These are phyloP conservation scores for Striga hermonthica DNA, from an alignment of 305 asterid genomes.

Conservation along the genomic window DNA sequence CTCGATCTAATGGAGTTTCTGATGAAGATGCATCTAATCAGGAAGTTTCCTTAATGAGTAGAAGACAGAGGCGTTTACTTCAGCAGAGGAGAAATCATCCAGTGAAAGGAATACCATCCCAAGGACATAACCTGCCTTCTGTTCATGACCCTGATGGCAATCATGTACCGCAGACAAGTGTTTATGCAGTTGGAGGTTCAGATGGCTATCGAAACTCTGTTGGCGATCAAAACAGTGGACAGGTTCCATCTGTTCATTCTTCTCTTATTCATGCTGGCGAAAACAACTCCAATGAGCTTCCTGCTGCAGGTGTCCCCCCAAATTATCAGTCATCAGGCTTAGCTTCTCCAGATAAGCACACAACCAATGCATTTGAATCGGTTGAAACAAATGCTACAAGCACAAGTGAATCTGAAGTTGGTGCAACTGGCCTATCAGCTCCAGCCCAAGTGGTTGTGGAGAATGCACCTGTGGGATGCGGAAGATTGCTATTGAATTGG, in stretches of 20 bases:
- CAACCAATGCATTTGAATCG: constrained; percentile 39
- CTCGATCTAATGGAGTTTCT: constrained; percentile 61
- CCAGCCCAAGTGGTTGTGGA: constrained; percentile 96
- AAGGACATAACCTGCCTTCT: constrained; percentile 48
- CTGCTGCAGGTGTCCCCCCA: constrained; percentile 44
- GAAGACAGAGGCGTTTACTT: constrained; percentile 84
- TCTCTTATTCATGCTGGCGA: constrained; percentile 46
- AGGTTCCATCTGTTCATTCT: constrained; percentile 41
- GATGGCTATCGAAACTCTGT: constrained; percentile 50
- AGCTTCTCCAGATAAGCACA: constrained; percentile 46
- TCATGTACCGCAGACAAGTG: constrained; percentile 45
- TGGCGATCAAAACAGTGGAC: constrained; percentile 45
- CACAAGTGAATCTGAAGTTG: constrained; percentile 47
- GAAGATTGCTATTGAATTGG: constrained; percentile 95
- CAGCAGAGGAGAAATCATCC: constrained; percentile 81
- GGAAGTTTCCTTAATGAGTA: constrained; percentile 78
- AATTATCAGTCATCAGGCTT: constrained; percentile 44
- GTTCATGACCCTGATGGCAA: constrained; percentile 48
- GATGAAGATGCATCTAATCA: constrained; percentile 61
- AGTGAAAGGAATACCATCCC: constrained; percentile 64
- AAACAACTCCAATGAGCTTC: constrained; percentile 40
- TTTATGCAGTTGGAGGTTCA: constrained; percentile 42
- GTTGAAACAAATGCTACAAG: constrained; percentile 47
- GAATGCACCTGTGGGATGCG: constrained; percentile 90
- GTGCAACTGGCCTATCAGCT: constrained; percentile 61